Conservation (phyloP, 2,329 filamentous ascomycete genomes). For the Cordyceps militaris region DNA sequence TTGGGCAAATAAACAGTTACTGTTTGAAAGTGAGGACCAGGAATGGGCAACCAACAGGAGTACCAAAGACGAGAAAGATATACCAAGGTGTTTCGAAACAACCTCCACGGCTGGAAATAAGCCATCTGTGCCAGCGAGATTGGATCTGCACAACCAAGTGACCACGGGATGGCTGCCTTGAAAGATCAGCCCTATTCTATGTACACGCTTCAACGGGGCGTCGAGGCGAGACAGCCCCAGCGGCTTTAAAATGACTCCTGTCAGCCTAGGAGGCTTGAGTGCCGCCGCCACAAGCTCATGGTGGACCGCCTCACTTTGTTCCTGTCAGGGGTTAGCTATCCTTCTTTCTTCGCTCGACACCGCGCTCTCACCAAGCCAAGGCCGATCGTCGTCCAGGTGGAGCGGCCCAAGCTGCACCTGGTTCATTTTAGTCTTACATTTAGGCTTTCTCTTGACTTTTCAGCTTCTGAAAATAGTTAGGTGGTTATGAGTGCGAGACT, state of each 20-base stretch:
- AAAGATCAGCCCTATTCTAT: conserved; percentile 1
- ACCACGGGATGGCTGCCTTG: not conserved
- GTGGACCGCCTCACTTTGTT: not conserved
- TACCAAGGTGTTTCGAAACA: no score
- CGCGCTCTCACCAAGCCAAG: not conserved
- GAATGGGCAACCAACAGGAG: not conserved
- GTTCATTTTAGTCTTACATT: not conserved
- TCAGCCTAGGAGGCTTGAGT: conserved; percentile 10
- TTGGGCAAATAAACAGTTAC: no score
- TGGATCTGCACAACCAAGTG: not conserved
- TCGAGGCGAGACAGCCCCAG: no score
- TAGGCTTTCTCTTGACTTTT: not conserved
- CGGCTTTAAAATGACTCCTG: conserved; percentile 3
- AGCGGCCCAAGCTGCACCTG: not conserved
- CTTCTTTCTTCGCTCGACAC: conserved; percentile 6
- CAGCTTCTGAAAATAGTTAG: conserved; percentile 1
- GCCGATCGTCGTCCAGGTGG: conserved; percentile 1
- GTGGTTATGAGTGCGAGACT: not conserved
- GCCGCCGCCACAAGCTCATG: not conserved
- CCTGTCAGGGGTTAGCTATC: not conserved
- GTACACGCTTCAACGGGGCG: no score
- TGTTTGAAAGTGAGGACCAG: not conserved
- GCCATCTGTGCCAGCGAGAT: not conserved
- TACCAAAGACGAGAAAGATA: not conserved
- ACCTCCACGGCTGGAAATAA: not conserved